Conservation (phyloP, 805 yeast species). For the Metschnikowia drakensbergensis region DNA sequence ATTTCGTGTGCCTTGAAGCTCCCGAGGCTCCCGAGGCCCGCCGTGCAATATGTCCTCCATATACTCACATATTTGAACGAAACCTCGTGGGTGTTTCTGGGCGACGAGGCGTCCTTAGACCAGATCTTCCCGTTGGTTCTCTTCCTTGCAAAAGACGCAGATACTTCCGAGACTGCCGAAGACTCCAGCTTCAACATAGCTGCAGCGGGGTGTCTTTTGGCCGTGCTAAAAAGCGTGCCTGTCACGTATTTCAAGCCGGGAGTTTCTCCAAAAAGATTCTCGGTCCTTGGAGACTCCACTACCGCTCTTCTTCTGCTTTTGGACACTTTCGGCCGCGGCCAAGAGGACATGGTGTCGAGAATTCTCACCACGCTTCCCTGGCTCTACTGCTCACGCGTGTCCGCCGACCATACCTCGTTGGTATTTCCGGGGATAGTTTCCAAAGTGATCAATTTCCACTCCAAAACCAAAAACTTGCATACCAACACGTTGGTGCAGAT, state of each 20-base stretch:
- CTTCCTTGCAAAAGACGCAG: constrained; percentile 18
- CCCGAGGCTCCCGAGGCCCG: constrained; percentile 19
- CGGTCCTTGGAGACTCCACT: constrained; percentile 29
- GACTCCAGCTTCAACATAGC: constrained; percentile 18
- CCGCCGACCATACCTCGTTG: constrained; percentile 32
- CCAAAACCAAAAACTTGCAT: constrained; percentile 22
- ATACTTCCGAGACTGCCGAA: neutral
- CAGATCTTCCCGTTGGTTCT: constrained; percentile 34
- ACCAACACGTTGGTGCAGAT: constrained; percentile 20
- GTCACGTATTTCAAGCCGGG: constrained; percentile 16
- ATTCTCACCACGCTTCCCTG: constrained; percentile 12
- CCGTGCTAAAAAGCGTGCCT: constrained; percentile 19
- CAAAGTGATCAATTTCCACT: constrained; percentile 26
- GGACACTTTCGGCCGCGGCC: constrained; percentile 7
- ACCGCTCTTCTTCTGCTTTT: constrained; percentile 22
- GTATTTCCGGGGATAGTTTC: constrained; percentile 42
- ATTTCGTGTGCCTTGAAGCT: constrained; percentile 31
- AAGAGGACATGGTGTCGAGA: neutral
- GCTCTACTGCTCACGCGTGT: constrained; percentile 17
- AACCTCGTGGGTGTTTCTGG: constrained; percentile 29
- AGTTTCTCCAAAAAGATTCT: constrained; percentile 18
- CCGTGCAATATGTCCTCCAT: constrained; percentile 22
- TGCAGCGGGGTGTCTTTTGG: constrained; percentile 15
- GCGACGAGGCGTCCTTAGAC: constrained; percentile 25
- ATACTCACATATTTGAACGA: constrained; percentile 28